Conservation (phyloP, 352 stramenopile genomes). For the Phytophthora sansomeana region DNA sequence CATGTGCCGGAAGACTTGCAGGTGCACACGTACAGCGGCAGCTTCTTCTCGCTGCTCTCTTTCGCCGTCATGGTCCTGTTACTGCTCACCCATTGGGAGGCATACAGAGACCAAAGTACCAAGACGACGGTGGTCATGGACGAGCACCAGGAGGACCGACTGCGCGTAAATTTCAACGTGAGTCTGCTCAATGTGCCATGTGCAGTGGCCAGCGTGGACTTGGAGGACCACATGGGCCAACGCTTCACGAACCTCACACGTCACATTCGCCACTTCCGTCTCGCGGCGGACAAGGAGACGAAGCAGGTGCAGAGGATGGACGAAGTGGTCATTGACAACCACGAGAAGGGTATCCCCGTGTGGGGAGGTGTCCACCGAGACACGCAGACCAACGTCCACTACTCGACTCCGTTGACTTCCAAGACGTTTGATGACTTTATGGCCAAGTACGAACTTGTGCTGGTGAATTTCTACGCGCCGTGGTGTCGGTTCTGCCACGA, state of each 20-base stretch:
- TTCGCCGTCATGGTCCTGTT: constrained; percentile 63
- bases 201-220: constrained; percentile 72
- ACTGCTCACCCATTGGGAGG: constrained; percentile 65
- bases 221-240: constrained; percentile 86
- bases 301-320: constrained; percentile 56
- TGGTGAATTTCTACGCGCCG: constrained; percentile 88
- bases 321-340: constrained; percentile 77
- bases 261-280: constrained; percentile 80
- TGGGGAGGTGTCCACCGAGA: constrained; percentile 70
- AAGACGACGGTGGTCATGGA: constrained; percentile 74
- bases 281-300: constrained; percentile 43
- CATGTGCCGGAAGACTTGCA: constrained; percentile 83
- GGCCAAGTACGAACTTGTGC: constrained; percentile 84
- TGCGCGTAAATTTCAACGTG: constrained; percentile 90
- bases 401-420: constrained; percentile 73
- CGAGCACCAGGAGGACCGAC: constrained; percentile 79
- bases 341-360: constrained; percentile 62
- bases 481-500: constrained; percentile 84
- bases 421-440: constrained; percentile 84
- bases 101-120: constrained; percentile 52
- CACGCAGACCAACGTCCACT: constrained; percentile 65
- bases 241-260: constrained; percentile 80
- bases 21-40: constrained; percentile 61
- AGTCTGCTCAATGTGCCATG: constrained; percentile 80
- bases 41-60: constrained; percentile 76